These are phyloP conservation scores for Cryptosporidium bovis DNA, from an alignment of 169 alveolate species.

Conservation along the genomic window DNA sequence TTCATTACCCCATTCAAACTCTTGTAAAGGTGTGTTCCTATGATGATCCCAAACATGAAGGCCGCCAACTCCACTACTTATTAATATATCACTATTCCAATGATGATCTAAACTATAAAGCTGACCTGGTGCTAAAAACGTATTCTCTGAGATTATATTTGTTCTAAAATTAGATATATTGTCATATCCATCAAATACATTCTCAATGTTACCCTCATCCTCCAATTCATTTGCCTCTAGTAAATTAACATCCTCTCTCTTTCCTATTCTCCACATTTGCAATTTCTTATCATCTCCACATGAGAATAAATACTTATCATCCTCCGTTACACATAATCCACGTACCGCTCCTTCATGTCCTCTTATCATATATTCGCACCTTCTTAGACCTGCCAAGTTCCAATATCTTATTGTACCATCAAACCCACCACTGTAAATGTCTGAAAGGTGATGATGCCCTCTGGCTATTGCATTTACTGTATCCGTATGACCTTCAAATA, in stretches of 20 bases:
- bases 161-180: constrained; percentile 34
- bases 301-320: constrained; percentile 83
- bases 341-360: constrained; percentile 95
- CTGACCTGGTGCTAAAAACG: constrained; percentile 42
- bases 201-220: constrained; percentile 73
- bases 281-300: constrained; percentile 94
- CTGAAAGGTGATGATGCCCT: constrained; percentile 83
- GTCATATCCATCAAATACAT: constrained; percentile 70
- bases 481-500: constrained; percentile 96
- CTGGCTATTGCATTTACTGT: constrained; percentile 91
- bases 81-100: constrained; percentile 51
- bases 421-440: constrained; percentile 93
- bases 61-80: constrained; percentile 74
- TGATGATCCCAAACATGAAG: constrained; percentile 90
- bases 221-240: constrained; percentile 43
- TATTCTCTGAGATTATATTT: constrained; percentile 33
- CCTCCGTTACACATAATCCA: constrained; percentile 86
- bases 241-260: constrained; percentile 16
- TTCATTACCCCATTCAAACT: constrained; percentile 89
- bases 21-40: constrained; percentile 87
- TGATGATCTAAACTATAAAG: constrained; percentile 72
- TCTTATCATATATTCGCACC: constrained; percentile 85
- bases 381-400: constrained; percentile 88
- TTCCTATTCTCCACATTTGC: constrained; percentile 78
- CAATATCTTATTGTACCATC: constrained; percentile 96